Base-by-base conservation (phyloP, 345 rosid genomes). In the Toxicodendron radicans region DNA sequence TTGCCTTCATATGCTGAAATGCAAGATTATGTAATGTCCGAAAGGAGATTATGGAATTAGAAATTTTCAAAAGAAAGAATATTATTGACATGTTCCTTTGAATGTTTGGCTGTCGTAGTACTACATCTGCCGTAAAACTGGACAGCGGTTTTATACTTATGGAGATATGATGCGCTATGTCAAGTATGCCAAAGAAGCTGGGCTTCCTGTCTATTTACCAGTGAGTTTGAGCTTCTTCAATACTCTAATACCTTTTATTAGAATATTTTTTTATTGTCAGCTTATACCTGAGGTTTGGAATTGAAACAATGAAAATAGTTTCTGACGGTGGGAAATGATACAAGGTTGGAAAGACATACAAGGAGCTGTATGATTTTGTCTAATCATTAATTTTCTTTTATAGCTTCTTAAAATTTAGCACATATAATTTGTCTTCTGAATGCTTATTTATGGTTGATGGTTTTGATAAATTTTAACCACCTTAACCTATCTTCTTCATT, bases 91-190 rank as follows among this genome's bases (percentile, higher is more conserved):
- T 59, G n/a, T 66, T 64, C 57, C 23, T 65, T 49, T 60, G 41
- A 52, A 46, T 52, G 58, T 71, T 52, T 66, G 79, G 66, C 53
- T 76, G 33, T 68, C 74, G 70, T 49, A 81, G 79, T 20, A 9
- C 73, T 81, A 77, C 52, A 1, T 11, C 23, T 77, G 81, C 32
- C 51, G n/a, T 20, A 66, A 30, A 63, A 77, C 64, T 12, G 78
- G 81, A 30, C 81, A 81, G 43, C 66, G 45, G 38, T 81, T 74
- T 63, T 27, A 33, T 49, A 52, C 49, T 14, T 81, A 70, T 46
- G 76, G 70, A 45, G 80, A 73, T 56, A 73, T 81, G 56, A 81
- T 81, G 68, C 66, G 76, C 38, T 81, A 81, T 71, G 81, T 81
- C 56, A 74, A 53, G 11, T 77, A 81, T 74, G 81, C 79, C 10